Evolutionary conservation across 148 eudicot genomes (phyloP).

Genomic region (Cornus kousa): DNA sequence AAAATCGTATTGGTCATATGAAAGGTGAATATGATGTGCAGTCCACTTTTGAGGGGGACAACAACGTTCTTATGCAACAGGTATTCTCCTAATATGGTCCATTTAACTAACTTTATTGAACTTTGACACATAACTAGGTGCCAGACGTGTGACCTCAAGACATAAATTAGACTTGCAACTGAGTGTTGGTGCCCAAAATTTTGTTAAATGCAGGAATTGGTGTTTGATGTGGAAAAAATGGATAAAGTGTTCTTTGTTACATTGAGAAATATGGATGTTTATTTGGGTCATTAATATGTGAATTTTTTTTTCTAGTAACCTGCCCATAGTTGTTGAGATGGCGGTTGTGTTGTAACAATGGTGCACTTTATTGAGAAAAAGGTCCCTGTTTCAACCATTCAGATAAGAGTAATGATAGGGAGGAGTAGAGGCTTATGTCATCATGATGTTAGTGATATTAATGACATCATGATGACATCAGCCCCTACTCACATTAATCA

Average conservation of each 20-base stretch:
- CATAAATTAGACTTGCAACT: background rate
- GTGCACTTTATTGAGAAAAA: background rate
- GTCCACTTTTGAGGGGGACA: conserved; percentile 94
- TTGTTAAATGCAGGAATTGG: background rate
- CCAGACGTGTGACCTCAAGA: background rate
- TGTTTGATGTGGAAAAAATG: background rate
- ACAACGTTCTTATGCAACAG: conserved; percentile 99
- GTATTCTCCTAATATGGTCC: conserved; percentile 32
- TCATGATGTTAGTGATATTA: too few relatives aligned
- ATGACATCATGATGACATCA: too few relatives aligned
- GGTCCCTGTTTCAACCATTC: background rate
- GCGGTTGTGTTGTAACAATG: background rate
- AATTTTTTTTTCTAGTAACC: background rate
- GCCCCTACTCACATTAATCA: too few relatives aligned
- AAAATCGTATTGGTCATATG: conserved; percentile 81
- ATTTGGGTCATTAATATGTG: background rate
- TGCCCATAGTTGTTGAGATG: background rate
- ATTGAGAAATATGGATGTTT: background rate
- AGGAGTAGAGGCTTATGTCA: too few relatives aligned
- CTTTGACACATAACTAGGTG: background rate
- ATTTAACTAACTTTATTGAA: background rate
- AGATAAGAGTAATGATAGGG: background rate
- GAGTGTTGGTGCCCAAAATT: background rate
- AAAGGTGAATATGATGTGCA: conserved; percentile 95
- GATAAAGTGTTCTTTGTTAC: background rate